phyloP scores from a whole-genome alignment of 164 flowering plant genomes.

The Saururus chinensis region DNA sequence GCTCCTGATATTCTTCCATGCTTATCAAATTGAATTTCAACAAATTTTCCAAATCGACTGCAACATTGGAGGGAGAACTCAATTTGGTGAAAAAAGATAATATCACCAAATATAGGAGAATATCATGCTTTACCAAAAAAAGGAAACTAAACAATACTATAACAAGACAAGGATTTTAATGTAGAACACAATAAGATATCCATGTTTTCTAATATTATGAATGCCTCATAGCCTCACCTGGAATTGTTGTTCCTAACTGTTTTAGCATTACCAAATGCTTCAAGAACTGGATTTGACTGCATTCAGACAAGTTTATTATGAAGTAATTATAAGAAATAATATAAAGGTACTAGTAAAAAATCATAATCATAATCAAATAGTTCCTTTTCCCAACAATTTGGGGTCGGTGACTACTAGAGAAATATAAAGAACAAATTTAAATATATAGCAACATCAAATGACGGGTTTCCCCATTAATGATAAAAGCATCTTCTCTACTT shows the following conservation, averaged over 20 bases:
- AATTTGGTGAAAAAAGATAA: not conserved
- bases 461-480: not conserved
- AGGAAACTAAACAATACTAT: no score
- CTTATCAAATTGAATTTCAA: slow-evolving; percentile 76
- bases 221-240: slow-evolving; percentile 33
- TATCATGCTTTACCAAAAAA: not conserved
- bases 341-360: not conserved
- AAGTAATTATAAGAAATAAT: no score
- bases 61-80: not conserved
- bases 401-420: no score
- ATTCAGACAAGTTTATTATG: not conserved
- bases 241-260: slow-evolving; percentile 79
- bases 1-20: slow-evolving; percentile 83
- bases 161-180: not conserved
- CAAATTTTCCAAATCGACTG: slow-evolving; percentile 94
- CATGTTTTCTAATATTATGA: not conserved
- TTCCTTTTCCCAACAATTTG: no score
- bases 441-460: not conserved
- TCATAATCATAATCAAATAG: no score
- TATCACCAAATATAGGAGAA: not conserved
- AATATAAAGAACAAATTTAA: not conserved
- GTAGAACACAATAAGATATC: no score
- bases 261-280: slow-evolving; percentile 93
- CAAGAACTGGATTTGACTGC: slow-evolving; percentile 93
- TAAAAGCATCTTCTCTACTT: slow-evolving; percentile 11